Base-by-base conservation (phyloP, 306 rosid species). In the Castanospermum australe region DNA sequence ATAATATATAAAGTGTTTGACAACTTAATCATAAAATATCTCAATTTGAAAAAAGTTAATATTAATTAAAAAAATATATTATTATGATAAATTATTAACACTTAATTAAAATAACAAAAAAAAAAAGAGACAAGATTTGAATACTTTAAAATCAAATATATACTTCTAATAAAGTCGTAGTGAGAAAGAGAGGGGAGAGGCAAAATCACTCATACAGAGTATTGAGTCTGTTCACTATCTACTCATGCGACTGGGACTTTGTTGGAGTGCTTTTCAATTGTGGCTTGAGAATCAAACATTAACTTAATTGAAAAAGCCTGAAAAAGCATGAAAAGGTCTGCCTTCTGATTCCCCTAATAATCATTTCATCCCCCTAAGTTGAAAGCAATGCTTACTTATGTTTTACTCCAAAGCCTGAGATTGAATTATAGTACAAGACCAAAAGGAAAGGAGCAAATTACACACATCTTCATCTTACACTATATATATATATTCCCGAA, bases 401-500 rank as follows among this genome's bases (percentile, higher is more conserved):
- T 77, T 77, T 41, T 41, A 77, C 81, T 77, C 67, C 67, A 39
- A 66, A n/a, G 59, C 57, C 45, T 30, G 81, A 42, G 67, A 54
- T 66, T 15, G 18, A 42, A 35, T 30, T 60, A 15, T 38, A 6
- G 22, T 15, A 35, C 5, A 32, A 60, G 39, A 20, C 39, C 21
- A 8, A 18, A 64, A 64, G 33, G 32, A 10, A 20, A 39, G 47
- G 51, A 20, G 5, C 32, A 63, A 35, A 54, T 4, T 22, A 35
- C 39, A 12, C 35, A 10, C 35, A 39, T 11, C 14, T 1, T 20
- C 17, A 18, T 11, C 32, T 61, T 17, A n/a, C 25, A 35, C 24
- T n/a, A 4, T 21, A 5, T 54, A 54, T 54, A 38, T 38, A 6
- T 38, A 5, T 38, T 4, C 42, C 42, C 8, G 9, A 8, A 38